phyloP scores from a whole-genome alignment of 2,329 filamentous ascomycete genomes.

The Boeremia lycopersici region DNA sequence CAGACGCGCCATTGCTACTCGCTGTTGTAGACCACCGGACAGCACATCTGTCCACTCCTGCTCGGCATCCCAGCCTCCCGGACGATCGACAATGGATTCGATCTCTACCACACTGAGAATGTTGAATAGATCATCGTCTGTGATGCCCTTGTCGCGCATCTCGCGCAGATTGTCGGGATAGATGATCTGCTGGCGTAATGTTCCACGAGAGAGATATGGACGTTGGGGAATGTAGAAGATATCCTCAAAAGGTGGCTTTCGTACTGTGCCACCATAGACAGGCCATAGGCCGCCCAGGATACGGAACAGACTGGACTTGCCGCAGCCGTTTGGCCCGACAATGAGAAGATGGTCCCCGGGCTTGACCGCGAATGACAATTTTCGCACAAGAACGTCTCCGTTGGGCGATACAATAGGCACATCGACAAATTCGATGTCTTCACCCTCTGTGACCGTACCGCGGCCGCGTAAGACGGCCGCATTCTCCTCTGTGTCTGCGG shows the following conservation, averaged over 20 bases:
- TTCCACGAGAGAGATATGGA: slow-evolving; percentile 89
- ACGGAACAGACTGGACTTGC: slow-evolving; percentile 93
- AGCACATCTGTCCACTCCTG: slow-evolving; percentile 96
- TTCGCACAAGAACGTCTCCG: slow-evolving; percentile 86
- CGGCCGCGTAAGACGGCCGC: slow-evolving; percentile 81
- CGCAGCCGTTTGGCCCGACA: slow-evolving; percentile 95
- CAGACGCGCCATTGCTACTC: slow-evolving; percentile 92
- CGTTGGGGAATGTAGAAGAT: slow-evolving; percentile 99
- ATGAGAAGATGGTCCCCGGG: slow-evolving; percentile 91
- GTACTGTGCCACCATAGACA: slow-evolving; percentile 91
- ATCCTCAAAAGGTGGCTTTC: slow-evolving; percentile 87
- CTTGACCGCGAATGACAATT: slow-evolving; percentile 84
- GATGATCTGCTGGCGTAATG: slow-evolving; percentile 93
- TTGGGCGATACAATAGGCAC: slow-evolving; percentile 98
- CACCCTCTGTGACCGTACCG: slow-evolving; percentile 80
- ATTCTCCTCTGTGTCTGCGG: slow-evolving; percentile 80
- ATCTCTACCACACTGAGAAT: slow-evolving; percentile 83
- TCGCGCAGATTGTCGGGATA: slow-evolving; percentile 89
- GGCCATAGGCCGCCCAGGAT: slow-evolving; percentile 97
- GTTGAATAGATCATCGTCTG: slow-evolving; percentile 77
- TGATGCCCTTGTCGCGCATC: slow-evolving; percentile 83
- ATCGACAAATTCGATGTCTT: slow-evolving; percentile 81
- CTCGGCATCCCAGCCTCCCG: slow-evolving; percentile 87
- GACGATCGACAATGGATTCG: slow-evolving; percentile 78
- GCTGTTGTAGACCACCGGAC: slow-evolving; percentile 90